Base-by-base conservation (phyloP, 139 green algal genomes). In the Chlamydomonas sp. region DNA sequence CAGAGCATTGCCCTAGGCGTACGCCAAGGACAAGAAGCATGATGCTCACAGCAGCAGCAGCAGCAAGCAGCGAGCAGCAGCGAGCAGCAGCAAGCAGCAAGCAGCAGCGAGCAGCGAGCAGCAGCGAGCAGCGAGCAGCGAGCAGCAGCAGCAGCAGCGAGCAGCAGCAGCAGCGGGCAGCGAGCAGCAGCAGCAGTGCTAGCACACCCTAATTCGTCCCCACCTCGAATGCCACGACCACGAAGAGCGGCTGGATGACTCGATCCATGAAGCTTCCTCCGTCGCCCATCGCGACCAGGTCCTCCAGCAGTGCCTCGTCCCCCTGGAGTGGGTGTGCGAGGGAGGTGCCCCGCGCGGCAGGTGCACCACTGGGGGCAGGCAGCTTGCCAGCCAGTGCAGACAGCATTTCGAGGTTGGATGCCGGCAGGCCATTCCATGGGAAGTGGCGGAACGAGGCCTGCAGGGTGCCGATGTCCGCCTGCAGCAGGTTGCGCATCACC, bases 251-350 rank as follows among this genome's bases (percentile, higher is more conserved):
- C 1, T 65, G 36, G n/a, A 81, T 67, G 0, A 77, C n/a, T 2
- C 64, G 24, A 65, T 86, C 82, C 26, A 82, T 60, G 65, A 85
- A 88, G n/a, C 65, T 60, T 24, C 83, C 82, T 29, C 73, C 75
- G 67, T 88, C 83, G 34, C 83, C 83, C 24, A 76, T 73, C 3
- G 73, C 67, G 58, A 79, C 62, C 75, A 89, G 78, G 64, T 88
- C 83, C 5, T 58, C 68, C 59, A 88, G 66, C 35, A 87, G 38
- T 33, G 36, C 58, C 48, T 34, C 48, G 43, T 65, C 68, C 3
- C 31, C 48, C 35, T 30, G 0, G 22, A 71, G 57, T 2, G 48
- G n/a, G 10, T 36, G 3, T 37, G 48, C 69, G 13, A 20, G 35
- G 37, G 39, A 13, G 37, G 26, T 63, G 24, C 20, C 29, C 3